Percentiles rank a stretch among this genome's conserved stretches.
Evolutionary conservation across 768 basidiomycete genomes (phyloP).

Genomic region (Dentipellis fragilis): DNA sequence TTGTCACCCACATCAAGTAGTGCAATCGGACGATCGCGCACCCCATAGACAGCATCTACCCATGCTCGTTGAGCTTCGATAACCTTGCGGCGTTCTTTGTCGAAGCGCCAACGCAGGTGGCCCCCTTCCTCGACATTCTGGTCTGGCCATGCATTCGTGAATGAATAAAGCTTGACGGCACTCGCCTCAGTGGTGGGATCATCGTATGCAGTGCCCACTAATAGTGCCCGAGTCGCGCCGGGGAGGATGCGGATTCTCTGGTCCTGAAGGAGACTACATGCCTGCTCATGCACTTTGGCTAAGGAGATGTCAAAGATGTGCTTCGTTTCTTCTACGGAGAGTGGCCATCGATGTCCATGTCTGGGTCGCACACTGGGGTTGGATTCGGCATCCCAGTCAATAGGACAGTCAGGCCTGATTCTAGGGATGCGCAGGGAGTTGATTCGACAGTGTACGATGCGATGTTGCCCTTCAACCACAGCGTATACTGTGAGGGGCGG

Average conservation of each 20-base stretch:
- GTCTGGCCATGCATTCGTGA: constrained; percentile 5
- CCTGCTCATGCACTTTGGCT: no score
- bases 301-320: no score
- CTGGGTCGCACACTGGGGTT: no score
- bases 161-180: constrained; percentile 9
- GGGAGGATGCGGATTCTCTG: constrained; percentile 7
- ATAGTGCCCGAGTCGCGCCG: constrained; percentile 6
- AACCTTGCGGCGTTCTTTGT: constrained; percentile 6
- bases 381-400: neutral
- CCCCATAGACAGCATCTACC: constrained; percentile 4
- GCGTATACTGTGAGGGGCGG: neutral
- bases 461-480: neutral
- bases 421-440: neutral
- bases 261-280: no score
- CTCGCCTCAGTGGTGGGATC: constrained; percentile 1
- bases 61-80: constrained; percentile 12
- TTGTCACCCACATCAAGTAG: constrained; percentile 6
- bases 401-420: neutral
- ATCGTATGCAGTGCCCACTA: constrained; percentile 4
- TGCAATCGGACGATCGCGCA: constrained; percentile 4
- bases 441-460: neutral
- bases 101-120: constrained; percentile 8
- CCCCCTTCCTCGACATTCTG: neutral
- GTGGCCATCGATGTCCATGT: neutral
- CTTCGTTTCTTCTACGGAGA: neutral